phyloP scores from a whole-genome alignment of 2,329 filamentous ascomycete genomes.

The Arthrinium phaeospermum region DNA sequence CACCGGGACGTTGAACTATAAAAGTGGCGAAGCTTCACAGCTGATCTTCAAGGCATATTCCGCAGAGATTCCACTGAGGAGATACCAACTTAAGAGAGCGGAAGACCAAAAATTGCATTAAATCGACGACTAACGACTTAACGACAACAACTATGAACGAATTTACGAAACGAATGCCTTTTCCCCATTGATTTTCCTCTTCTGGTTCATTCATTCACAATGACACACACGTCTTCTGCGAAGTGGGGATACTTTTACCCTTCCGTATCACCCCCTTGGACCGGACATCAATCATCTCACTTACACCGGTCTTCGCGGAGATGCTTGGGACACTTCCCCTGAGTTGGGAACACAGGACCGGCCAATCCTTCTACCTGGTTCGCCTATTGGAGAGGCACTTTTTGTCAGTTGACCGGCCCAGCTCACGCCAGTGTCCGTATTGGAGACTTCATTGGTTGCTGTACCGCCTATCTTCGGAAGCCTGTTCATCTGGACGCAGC shows the following conservation, averaged over 20 bases:
- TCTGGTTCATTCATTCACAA: not conserved
- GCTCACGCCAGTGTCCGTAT: not conserved
- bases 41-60: constrained; percentile 41
- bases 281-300: not conserved
- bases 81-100: constrained; percentile 22
- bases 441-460: not conserved
- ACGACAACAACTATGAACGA: constrained; percentile 31
- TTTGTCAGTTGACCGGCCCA: not conserved
- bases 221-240: not conserved
- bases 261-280: not conserved
- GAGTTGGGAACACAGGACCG: not conserved
- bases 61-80: constrained; percentile 31
- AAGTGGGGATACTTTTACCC: not conserved
- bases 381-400: not conserved
- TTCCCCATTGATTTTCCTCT: constrained; percentile 18
- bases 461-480: not conserved
- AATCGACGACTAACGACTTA: constrained; percentile 40
- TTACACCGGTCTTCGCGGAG: not conserved
- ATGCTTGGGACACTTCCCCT: not conserved
- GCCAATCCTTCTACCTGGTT: not conserved
- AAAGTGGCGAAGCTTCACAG: constrained; percentile 45
- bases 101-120: constrained; percentile 42
- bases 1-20: constrained; percentile 39
- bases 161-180: constrained; percentile 24
- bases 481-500: not conserved